Evolutionary conservation across 768 basidiomycete species (phyloP).

Genomic region (Tulasnella sp.): DNA sequence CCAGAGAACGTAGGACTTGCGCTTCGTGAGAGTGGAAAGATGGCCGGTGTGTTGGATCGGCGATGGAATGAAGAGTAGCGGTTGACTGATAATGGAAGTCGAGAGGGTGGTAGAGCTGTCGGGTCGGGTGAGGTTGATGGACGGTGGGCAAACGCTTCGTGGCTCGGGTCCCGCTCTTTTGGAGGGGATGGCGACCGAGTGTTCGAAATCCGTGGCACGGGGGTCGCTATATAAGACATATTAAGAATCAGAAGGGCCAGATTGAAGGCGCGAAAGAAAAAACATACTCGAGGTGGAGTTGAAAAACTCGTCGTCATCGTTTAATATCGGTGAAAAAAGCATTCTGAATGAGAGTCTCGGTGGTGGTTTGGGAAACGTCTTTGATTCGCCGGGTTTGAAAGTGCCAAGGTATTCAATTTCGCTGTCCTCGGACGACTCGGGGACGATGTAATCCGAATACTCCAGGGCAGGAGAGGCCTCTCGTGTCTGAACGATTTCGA

Average conservation of each 20-base stretch:
- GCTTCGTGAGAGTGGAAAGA: not conserved
- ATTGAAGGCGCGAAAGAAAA: no score
- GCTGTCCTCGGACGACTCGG: not conserved
- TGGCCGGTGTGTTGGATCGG: not conserved
- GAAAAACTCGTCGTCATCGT: no score
- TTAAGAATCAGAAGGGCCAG: no score
- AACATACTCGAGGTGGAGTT: no score
- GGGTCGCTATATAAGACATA: no score
- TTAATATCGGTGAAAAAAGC: not conserved
- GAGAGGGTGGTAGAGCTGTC: not conserved
- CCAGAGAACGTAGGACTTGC: not conserved
- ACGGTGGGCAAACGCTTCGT: not conserved
- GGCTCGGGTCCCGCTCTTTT: not conserved
- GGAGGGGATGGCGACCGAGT: no score
- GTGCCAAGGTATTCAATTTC: not conserved
- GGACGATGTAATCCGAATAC: not conserved
- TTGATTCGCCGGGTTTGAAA: not conserved
- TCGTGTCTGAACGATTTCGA: not conserved
- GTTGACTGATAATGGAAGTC: not conserved
- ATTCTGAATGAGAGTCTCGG: not conserved
- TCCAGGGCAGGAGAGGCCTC: not conserved
- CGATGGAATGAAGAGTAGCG: not conserved
- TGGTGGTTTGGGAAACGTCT: not conserved
- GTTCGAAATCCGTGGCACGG: no score
- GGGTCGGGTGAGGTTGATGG: not conserved